These are phyloP conservation scores for Salvia miltiorrhiza DNA, from an alignment of 257 asterid species.

Conservation along the genomic window DNA sequence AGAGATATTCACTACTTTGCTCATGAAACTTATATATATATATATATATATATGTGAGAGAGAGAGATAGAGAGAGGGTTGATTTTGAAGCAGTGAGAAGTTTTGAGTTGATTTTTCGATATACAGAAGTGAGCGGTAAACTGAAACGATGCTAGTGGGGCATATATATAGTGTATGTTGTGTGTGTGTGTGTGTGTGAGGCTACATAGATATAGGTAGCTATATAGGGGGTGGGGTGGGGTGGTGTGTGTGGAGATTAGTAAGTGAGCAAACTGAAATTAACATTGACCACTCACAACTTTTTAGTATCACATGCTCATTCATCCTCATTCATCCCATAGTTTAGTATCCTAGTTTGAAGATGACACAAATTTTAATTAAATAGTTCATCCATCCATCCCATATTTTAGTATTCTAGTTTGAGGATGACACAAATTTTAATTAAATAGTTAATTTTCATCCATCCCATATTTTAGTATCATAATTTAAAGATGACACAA, in stretches of 20 bases:
- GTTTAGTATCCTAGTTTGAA: too few relatives aligned
- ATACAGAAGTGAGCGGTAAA: slow-evolving; percentile 22
- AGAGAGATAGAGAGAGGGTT: not conserved
- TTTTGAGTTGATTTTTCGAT: slow-evolving; percentile 19
- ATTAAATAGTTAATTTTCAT: too few relatives aligned
- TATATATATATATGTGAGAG: not conserved
- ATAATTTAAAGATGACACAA: too few relatives aligned
- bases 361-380: too few relatives aligned
- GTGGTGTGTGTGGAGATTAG: not conserved
- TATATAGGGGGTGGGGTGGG: not conserved
- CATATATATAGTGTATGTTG: slow-evolving; percentile 30
- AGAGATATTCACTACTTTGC: not conserved
- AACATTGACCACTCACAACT: not conserved
- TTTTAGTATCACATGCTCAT: too few relatives aligned
- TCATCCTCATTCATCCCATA: too few relatives aligned
- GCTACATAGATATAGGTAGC: not conserved
- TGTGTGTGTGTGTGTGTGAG: slow-evolving; percentile 18
- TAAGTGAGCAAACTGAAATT: not conserved
- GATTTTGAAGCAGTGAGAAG: not conserved
- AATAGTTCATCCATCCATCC: too few relatives aligned
- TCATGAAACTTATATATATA: not conserved
- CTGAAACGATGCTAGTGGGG: slow-evolving; percentile 37
- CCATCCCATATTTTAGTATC: too few relatives aligned
- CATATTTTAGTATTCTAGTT: too few relatives aligned
- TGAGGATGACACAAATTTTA: too few relatives aligned